Base-by-base conservation (phyloP, 2,329 filamentous ascomycete genomes). In the Colletotrichum magnum region DNA sequence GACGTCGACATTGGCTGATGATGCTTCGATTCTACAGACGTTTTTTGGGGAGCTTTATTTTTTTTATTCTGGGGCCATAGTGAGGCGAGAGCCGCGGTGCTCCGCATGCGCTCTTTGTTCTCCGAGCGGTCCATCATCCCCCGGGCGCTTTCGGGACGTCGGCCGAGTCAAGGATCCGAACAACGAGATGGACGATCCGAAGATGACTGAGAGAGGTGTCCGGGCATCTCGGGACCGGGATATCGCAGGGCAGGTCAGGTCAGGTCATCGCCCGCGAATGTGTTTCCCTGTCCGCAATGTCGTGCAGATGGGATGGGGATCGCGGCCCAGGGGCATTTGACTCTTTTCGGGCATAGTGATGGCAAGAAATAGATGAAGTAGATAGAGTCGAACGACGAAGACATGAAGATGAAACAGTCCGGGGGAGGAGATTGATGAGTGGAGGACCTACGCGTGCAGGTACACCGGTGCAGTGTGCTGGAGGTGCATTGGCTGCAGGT, bases 321-420 rank as follows among this genome's bases (percentile, higher is more conserved):
- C n/a, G 24, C 12, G 13, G 43, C 28, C 64, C 57, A 56, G 50
- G 64, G 26, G 18, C 39, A 48, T 18, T 51, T 66, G 39, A 24
- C 57, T 48, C 41, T 61, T 61, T 56, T 62, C 32, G 51, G 56
- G 64, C 56, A 48, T 62, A 18, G 47, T 32, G 58, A 60, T 24
- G 36, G 32, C 13, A 53, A 24, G 24, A n/a, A 32, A 53, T 28
- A 39, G 47, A 50, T 18, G 64, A 24, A 18, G 48, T 60, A 58
- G 47, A 52, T 54, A 58, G 53, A 64, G 61, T 58, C 61, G 41
- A 41, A 45, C 66, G 61, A 69, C 43, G 48, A 53, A 52, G 18
- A 65, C 41, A 65, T 54, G 48, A 64, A 41, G 47, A 65, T 69
- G 66, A 69, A 69, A 69, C 65, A 15, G 18, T 26, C 32, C 61